Percentiles rank a stretch among this genome's conserved stretches.
Evolutionary conservation across 768 basidiomycete species (phyloP).

Genomic region (Trametes sanguinea): DNA sequence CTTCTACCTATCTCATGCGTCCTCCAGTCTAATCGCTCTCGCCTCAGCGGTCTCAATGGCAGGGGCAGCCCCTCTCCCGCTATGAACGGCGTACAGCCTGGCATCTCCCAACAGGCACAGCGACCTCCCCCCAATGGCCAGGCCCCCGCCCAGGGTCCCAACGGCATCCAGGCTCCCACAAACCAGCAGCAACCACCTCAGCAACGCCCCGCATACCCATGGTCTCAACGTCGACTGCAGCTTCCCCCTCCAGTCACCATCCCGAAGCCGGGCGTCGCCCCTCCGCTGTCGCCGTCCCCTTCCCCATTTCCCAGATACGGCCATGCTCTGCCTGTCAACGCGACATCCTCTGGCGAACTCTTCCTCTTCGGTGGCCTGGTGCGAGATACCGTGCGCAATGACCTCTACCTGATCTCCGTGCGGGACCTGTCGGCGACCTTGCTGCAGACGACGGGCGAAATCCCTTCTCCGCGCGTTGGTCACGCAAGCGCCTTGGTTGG

Average conservation of each 20-base stretch:
- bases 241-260: slow-evolving; percentile 69
- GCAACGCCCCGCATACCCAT: slow-evolving; percentile 72
- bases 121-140: slow-evolving; percentile 13
- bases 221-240: slow-evolving; percentile 74
- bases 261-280: slow-evolving; percentile 61
- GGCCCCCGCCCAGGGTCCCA: slow-evolving; percentile 17
- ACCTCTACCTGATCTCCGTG: slow-evolving; percentile 88
- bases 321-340: slow-evolving; percentile 81
- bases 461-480: slow-evolving; percentile 90
- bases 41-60: slow-evolving; percentile 31
- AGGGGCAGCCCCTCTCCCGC: slow-evolving; percentile 32
- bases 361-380: slow-evolving; percentile 98
- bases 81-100: slow-evolving; percentile 24
- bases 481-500: slow-evolving; percentile 96
- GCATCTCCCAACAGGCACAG: slow-evolving; percentile 23
- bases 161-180: slow-evolving; percentile 31
- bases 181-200: slow-evolving; percentile 30
- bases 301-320: slow-evolving; percentile 97
- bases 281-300: slow-evolving; percentile 72
- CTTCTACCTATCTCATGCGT: slow-evolving; percentile 15
- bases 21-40: slow-evolving; percentile 18
- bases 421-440: slow-evolving; percentile 77
- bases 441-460: slow-evolving; percentile 85
- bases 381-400: slow-evolving; percentile 84
- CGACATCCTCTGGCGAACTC: slow-evolving; percentile 83